These are phyloP conservation scores for Lichina pygmaea DNA, from an alignment of 495 filamentous ascomycete species.

Conservation along the genomic window DNA sequence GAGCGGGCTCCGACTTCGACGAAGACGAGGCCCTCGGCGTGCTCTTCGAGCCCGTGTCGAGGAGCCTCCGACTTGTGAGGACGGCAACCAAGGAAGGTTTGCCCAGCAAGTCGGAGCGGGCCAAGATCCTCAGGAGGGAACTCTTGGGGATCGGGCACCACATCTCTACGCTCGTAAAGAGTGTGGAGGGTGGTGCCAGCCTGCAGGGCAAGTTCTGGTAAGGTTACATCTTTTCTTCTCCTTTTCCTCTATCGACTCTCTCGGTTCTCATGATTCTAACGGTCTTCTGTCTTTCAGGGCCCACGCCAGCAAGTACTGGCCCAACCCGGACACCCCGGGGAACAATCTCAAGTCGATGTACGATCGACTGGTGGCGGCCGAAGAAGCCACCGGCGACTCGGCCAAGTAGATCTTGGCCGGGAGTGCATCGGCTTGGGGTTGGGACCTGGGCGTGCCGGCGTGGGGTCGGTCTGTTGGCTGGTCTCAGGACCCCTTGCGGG, in stretches of 20 bases:
- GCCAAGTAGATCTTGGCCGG: not conserved
- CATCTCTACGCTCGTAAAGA: slow-evolving; percentile 2
- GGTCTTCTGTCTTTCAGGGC: slow-evolving; percentile 8
- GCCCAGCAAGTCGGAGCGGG: slow-evolving; percentile 28
- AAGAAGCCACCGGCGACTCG: not conserved
- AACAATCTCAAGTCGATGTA: slow-evolving; percentile 20
- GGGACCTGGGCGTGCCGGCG: too few species aligned
- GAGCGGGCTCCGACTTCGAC: slow-evolving; percentile 1
- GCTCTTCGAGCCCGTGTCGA: slow-evolving; percentile 30
- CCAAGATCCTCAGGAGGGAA: slow-evolving; percentile 22
- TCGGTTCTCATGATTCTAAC: not conserved
- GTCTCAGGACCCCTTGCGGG: too few species aligned
- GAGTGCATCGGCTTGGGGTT: too few species aligned
- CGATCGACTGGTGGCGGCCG: slow-evolving; percentile 13
- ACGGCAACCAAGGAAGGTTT: slow-evolving; percentile 36
- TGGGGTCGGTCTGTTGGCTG: too few species aligned
- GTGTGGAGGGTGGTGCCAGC: slow-evolving; percentile 7
- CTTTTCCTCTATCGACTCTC: not conserved
- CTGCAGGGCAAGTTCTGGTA: slow-evolving; percentile 2
- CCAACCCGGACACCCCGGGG: slow-evolving; percentile 10
- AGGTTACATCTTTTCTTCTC: slow-evolving; percentile 12
- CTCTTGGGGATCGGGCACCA: slow-evolving; percentile 20
- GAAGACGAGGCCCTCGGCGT: slow-evolving; percentile 24
- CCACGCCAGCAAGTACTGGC: slow-evolving; percentile 16
- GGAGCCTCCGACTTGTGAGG: slow-evolving; percentile 27